A percentile compares a stretch with the other conserved stretches of the same genome.
Evolutionary conservation across 1,284 basidiomycete genomes (phyloP).

Genomic region (Peniophora sp.): DNA sequence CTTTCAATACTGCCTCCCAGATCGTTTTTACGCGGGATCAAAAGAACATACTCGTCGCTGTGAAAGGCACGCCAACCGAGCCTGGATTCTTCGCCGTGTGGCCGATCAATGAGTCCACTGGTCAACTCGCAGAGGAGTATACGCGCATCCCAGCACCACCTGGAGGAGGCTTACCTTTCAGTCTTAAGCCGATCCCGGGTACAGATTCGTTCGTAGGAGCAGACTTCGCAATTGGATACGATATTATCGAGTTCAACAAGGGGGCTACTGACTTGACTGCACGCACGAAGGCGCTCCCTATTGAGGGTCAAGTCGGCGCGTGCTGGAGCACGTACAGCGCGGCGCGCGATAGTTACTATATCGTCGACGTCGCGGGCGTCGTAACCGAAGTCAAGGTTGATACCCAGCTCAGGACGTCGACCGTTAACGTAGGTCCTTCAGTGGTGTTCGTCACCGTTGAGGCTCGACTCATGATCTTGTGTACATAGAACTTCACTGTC

Average conservation of each 20-base stretch:
- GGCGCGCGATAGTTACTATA: constrained; percentile 34
- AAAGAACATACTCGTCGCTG: constrained; percentile 28
- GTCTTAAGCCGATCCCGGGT: constrained; percentile 31
- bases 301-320: constrained; percentile 29
- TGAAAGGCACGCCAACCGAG: constrained; percentile 27
- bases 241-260: constrained; percentile 27
- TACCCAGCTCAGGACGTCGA: constrained; percentile 21
- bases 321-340: constrained; percentile 36
- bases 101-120: constrained; percentile 20
- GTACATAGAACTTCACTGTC: no score
- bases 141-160: constrained; percentile 19
- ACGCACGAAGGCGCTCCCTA: constrained; percentile 21
- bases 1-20: constrained; percentile 28
- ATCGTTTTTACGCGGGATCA: constrained; percentile 32
- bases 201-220: constrained; percentile 33
- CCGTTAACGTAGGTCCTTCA: not conserved
- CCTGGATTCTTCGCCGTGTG: not conserved
- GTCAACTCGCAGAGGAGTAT: constrained; percentile 25
- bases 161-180: constrained; percentile 32
- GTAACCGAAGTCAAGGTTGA: constrained; percentile 35
- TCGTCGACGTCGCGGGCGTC: constrained; percentile 30
- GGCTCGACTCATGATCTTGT: no score
- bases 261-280: constrained; percentile 1
- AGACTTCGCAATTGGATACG: constrained; percentile 33
- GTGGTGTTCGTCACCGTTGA: no score